Evolutionary conservation across 1,139 yeast species (phyloP).

Genomic region (Candida albicans): DNA sequence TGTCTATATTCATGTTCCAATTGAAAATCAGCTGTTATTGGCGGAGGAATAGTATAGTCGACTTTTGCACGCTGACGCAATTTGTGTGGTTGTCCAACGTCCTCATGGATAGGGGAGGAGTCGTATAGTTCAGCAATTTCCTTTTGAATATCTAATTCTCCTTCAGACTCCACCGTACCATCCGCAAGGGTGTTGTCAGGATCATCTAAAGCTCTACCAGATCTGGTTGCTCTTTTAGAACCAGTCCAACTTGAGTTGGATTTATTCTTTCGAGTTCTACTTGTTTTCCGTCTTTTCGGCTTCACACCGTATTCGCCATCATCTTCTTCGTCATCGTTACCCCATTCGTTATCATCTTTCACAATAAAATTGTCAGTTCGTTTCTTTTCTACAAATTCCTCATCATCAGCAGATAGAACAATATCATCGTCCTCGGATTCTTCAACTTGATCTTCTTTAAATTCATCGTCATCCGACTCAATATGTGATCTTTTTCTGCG

Average conservation of each 20-base stretch:
- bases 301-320: slow-evolving; percentile 24
- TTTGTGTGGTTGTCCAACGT: slow-evolving; percentile 53
- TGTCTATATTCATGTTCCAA: slow-evolving; percentile 17
- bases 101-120: slow-evolving; percentile 52
- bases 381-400: slow-evolving; percentile 26
- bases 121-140: slow-evolving; percentile 55
- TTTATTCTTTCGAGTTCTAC: slow-evolving; percentile 17
- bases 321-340: slow-evolving; percentile 24
- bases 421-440: slow-evolving; percentile 31
- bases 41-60: slow-evolving; percentile 87
- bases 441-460: slow-evolving; percentile 14
- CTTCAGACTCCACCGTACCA: slow-evolving; percentile 22
- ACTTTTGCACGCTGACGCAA: slow-evolving; percentile 76
- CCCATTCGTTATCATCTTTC: slow-evolving; percentile 33
- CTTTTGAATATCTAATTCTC: slow-evolving; percentile 41
- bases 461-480: slow-evolving; percentile 19
- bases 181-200: slow-evolving; percentile 28
- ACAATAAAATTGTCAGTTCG: slow-evolving; percentile 31
- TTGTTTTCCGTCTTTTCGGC: slow-evolving; percentile 15
- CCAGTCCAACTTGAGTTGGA: slow-evolving; percentile 28
- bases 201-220: slow-evolving; percentile 14
- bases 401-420: slow-evolving; percentile 34
- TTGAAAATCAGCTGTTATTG: slow-evolving; percentile 54
- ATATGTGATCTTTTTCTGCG: slow-evolving; percentile 11
- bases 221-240: slow-evolving; percentile 17